Conservation (phyloP, 2,329 filamentous ascomycete species). For the Alternaria hordeiaustralica region DNA sequence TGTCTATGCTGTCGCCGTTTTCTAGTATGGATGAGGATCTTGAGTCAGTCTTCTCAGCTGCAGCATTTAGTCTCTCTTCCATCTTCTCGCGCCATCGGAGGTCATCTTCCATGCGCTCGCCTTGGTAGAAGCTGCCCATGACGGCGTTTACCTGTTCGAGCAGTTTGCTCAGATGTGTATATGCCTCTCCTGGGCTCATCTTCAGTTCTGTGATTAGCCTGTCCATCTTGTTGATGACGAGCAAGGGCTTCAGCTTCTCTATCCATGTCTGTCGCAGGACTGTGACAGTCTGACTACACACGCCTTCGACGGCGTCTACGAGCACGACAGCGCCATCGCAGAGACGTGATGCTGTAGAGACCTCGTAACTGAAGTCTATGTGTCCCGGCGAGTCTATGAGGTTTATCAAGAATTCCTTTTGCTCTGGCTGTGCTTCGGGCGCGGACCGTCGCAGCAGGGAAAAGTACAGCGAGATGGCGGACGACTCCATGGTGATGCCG, state of each 20-base stretch:
- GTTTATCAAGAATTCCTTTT: conserved; percentile 94
- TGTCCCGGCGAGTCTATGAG: conserved; percentile 97
- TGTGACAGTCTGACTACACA: conserved; percentile 98
- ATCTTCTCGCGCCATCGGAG: conserved; percentile 93
- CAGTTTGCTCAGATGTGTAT: conserved; percentile 84
- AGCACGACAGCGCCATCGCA: conserved; percentile 95
- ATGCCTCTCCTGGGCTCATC: conserved; percentile 89
- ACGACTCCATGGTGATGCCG: conserved; percentile 99
- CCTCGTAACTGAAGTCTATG: conserved; percentile 98
- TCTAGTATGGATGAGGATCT: conserved; percentile 54
- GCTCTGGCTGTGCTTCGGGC: conserved; percentile 71
- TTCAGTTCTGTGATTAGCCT: conserved; percentile 91
- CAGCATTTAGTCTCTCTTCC: conserved; percentile 81
- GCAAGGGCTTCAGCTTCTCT: conserved; percentile 90
- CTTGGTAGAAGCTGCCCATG: conserved; percentile 95
- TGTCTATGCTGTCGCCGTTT: conserved; percentile 61
- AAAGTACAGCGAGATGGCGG: conserved; percentile 95
- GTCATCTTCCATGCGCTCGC: conserved; percentile 98
- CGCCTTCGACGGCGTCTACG: conserved; percentile 95
- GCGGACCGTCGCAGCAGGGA: conserved; percentile 80
- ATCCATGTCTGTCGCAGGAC: conserved; percentile 94
- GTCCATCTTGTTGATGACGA: conserved; percentile 99
- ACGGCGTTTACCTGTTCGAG: conserved; percentile 97
- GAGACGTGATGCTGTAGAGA: conserved; percentile 90
- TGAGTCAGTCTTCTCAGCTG: conserved; percentile 67